These are phyloP conservation scores for Panellus pusillus DNA, from an alignment of 768 basidiomycete species.

Conservation along the genomic window DNA sequence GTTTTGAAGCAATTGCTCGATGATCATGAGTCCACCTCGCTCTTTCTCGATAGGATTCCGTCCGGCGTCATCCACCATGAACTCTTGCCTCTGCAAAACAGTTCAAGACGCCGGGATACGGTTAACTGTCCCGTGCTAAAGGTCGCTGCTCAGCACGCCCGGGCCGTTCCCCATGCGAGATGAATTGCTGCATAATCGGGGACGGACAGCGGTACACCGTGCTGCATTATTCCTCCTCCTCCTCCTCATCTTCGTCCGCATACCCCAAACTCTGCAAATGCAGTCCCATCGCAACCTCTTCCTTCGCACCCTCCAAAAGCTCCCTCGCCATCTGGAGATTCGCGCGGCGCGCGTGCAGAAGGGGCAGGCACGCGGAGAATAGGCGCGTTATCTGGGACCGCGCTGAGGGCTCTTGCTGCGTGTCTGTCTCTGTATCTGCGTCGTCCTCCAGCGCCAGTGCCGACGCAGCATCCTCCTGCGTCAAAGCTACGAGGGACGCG, in stretches of 20 bases:
- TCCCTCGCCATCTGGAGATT: constrained; percentile 51
- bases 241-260: constrained; percentile 11
- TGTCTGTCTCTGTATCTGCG: background rate
- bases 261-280: constrained; percentile 45
- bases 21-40: too few relatives aligned
- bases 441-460: constrained; percentile 4
- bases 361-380: constrained; percentile 47
- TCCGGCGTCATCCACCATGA: too few relatives aligned
- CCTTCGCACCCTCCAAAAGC: constrained; percentile 49
- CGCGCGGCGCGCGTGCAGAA: constrained; percentile 45
- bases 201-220: too few relatives aligned
- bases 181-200: too few relatives aligned
- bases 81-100: too few relatives aligned
- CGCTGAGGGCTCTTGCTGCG: constrained; percentile 25
- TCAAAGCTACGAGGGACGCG: constrained; percentile 27
- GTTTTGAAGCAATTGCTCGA: too few relatives aligned
- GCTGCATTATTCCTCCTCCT: too few relatives aligned
- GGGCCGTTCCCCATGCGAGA: too few relatives aligned
- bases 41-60: too few relatives aligned
- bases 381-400: constrained; percentile 42
- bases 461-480: constrained; percentile 9
- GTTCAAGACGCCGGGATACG: too few relatives aligned
- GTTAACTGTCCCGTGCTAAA: too few relatives aligned
- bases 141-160: too few relatives aligned
- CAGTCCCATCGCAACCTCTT: constrained; percentile 46